Evolutionary conservation across 192 early-diverging fungal species (phyloP).

Genomic region (Mortierella antarctica): DNA sequence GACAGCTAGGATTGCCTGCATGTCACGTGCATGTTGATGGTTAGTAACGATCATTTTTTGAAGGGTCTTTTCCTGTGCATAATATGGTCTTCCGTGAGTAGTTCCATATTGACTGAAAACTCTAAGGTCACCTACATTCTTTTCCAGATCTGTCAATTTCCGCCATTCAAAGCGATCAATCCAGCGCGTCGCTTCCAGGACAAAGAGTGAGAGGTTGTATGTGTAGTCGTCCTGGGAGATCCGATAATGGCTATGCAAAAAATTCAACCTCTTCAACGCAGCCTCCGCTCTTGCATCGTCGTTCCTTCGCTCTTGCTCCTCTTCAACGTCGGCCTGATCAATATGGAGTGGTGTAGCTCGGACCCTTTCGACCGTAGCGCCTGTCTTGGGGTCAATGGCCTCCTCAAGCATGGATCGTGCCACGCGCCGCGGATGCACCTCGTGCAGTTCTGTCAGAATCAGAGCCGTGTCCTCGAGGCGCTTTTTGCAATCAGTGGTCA

Average conservation of each 20-base stretch:
- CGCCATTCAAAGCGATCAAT: slow-evolving; percentile 45
- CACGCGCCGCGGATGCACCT: slow-evolving; percentile 19
- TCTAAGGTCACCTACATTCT: slow-evolving; percentile 29
- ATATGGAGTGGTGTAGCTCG: not conserved
- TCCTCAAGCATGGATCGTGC: slow-evolving; percentile 1
- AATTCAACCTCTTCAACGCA: slow-evolving; percentile 47
- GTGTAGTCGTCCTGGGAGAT: slow-evolving; percentile 54
- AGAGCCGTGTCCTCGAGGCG: slow-evolving; percentile 13
- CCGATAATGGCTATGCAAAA: slow-evolving; percentile 48
- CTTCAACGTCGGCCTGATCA: slow-evolving; percentile 4
- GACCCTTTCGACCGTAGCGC: not conserved
- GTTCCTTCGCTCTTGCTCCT: slow-evolving; percentile 16
- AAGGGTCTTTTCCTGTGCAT: too few relatives aligned
- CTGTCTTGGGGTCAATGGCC: not conserved
- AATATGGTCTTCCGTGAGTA: not conserved
- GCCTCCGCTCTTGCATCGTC: slow-evolving; percentile 16
- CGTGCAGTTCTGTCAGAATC: slow-evolving; percentile 34
- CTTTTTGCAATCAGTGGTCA: slow-evolving; percentile 19
- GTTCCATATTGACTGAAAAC: not conserved
- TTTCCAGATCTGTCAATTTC: slow-evolving; percentile 36
- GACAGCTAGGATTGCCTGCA: slow-evolving; percentile 4
- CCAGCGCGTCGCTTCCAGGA: slow-evolving; percentile 37
- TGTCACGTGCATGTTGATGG: too few relatives aligned
- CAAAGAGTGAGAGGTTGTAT: slow-evolving; percentile 44
- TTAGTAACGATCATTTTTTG: too few relatives aligned